phyloP scores from a whole-genome alignment of 225 moss, liverwort and hornwort genomes.

The Sphagnum tenellum region DNA sequence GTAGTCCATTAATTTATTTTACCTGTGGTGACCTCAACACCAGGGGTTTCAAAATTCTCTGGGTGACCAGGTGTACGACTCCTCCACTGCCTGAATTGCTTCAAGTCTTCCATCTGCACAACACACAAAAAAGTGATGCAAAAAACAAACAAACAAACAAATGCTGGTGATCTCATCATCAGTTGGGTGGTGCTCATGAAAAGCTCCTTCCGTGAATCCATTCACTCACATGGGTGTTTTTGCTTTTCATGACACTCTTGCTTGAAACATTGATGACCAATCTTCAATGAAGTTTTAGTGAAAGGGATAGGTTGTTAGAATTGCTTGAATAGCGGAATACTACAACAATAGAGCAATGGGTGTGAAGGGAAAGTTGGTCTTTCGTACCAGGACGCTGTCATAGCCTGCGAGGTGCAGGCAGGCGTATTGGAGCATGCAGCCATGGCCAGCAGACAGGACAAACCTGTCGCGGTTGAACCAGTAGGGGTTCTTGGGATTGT shows the following conservation, averaged over 20 bases:
- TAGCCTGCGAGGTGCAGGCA: conserved; percentile 45
- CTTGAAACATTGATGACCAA: too few relatives aligned
- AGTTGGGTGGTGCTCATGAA: too few relatives aligned
- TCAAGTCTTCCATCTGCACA: conserved; percentile 27
- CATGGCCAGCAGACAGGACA: conserved; percentile 52
- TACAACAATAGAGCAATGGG: too few relatives aligned
- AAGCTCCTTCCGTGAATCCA: too few relatives aligned
- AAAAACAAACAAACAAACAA: not conserved
- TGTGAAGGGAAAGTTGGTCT: too few relatives aligned
- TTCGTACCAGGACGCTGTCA: conserved; percentile 28
- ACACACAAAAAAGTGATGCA: not conserved
- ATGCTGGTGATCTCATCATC: not conserved
- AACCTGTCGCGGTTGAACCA: conserved; percentile 60
- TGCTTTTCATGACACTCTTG: too few relatives aligned
- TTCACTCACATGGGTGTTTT: too few relatives aligned
- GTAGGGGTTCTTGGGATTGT: conserved; percentile 48
- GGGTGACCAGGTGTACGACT: conserved; percentile 55
- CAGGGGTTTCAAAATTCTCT: conserved; percentile 52
- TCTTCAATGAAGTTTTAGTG: too few relatives aligned
- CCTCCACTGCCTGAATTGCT: conserved; percentile 55
- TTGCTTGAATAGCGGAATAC: too few relatives aligned
- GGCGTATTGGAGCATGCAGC: conserved; percentile 60
- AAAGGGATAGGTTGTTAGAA: too few relatives aligned
- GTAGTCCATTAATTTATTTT: not conserved
- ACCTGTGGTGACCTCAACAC: conserved; percentile 56